These are phyloP conservation scores for Staphylotrichum tortipilum DNA, from an alignment of 495 filamentous ascomycete species.

Conservation along the genomic window DNA sequence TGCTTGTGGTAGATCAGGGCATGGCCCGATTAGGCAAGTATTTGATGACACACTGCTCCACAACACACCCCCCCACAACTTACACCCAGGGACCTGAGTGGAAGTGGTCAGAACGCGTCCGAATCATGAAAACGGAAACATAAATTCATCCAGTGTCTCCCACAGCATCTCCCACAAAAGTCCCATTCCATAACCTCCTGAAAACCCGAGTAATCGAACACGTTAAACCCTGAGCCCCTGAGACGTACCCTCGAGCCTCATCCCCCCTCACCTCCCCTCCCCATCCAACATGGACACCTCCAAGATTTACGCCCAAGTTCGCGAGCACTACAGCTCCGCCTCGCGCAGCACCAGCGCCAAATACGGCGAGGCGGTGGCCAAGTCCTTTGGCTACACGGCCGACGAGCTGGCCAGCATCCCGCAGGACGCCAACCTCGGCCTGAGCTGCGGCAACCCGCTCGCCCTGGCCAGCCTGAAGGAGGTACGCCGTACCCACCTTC, in stretches of 20 bases:
- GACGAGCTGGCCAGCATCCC: conserved; percentile 48
- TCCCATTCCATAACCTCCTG: neutral
- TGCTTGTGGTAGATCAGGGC: too few species aligned
- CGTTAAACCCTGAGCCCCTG: too few species aligned
- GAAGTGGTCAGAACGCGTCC: too few species aligned
- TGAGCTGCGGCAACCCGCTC: conserved; percentile 60
- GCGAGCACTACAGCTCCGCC: conserved; percentile 33
- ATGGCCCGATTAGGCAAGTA: conserved; percentile 4
- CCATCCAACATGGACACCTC: conserved; percentile 6
- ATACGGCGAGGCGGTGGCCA: conserved; percentile 39
- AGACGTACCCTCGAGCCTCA: too few species aligned
- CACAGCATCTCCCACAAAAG: neutral
- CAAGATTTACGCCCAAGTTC: conserved; percentile 31
- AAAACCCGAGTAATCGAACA: neutral
- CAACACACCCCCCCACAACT: too few species aligned
- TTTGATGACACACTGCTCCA: conserved; percentile 1
- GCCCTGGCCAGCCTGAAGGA: conserved; percentile 45
- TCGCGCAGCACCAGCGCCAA: conserved; percentile 19
- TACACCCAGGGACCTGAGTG: too few species aligned
- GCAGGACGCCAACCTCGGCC: conserved; percentile 52
- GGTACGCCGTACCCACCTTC: neutral
- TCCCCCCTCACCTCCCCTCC: neutral
- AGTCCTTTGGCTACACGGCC: conserved; percentile 51
- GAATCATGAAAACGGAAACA: neutral
- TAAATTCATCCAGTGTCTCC: neutral